These are phyloP conservation scores for Penicillium sp. DNA, from an alignment of 2,329 filamentous ascomycete species.

Conservation along the genomic window DNA sequence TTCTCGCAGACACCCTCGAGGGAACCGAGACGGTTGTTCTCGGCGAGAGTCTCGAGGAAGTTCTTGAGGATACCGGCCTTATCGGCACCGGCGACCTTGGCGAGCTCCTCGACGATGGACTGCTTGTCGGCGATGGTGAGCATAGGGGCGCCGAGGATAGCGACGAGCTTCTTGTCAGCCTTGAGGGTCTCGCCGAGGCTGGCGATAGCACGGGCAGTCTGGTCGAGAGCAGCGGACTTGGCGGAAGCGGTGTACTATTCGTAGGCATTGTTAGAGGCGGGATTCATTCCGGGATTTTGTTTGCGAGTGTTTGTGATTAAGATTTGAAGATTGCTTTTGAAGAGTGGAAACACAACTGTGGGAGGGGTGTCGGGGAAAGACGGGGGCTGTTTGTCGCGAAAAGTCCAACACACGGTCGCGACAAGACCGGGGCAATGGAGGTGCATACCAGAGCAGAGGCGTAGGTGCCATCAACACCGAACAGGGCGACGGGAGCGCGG, in stretches of 20 bases:
- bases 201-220: constrained; percentile 75
- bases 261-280: constrained; percentile 6
- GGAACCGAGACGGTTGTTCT: constrained; percentile 91
- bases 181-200: constrained; percentile 70
- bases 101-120: constrained; percentile 80
- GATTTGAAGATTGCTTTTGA: constrained; percentile 13
- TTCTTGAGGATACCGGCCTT: constrained; percentile 86
- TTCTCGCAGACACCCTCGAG: constrained; percentile 82
- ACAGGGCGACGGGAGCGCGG: constrained; percentile 87
- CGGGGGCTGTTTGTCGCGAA: constrained; percentile 8
- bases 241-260: constrained; percentile 88
- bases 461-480: constrained; percentile 96
- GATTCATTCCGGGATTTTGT: neutral
- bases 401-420: constrained; percentile 9
- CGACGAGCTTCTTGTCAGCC: constrained; percentile 77
- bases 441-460: constrained; percentile 90
- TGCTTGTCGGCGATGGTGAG: constrained; percentile 78
- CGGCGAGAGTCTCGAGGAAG: constrained; percentile 84
- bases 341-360: constrained; percentile 12
- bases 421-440: constrained; percentile 2
- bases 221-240: constrained; percentile 83
- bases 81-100: constrained; percentile 73
- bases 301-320: neutral
- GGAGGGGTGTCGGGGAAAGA: constrained; percentile 24
- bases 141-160: constrained; percentile 77